Base-by-base conservation (phyloP, 2,329 filamentous ascomycete genomes). In the Lasiodiplodia sp. region DNA sequence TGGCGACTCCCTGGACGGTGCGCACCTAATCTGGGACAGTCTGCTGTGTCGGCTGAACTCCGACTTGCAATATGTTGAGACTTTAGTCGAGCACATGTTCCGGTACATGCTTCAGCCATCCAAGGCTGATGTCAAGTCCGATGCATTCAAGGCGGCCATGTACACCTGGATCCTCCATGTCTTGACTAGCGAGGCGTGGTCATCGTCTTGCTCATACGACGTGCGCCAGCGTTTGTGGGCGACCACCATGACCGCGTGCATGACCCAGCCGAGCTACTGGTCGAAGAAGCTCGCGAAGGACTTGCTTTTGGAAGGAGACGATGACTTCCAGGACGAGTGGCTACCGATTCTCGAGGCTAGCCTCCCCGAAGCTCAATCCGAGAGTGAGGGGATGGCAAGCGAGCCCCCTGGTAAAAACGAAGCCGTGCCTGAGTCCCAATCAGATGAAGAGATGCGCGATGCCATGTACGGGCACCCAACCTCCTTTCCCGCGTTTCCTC, bases 121-220 rank as follows among this genome's bases (percentile, higher is more conserved):
- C 72, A 76, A 31, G 12, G 65, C 55, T 37, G 65, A 67, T 56
- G 53, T 53, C 53, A 58, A 67, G 52, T 58, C 40, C 4, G 65
- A 67, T 56, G 53, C 65, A 25, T 47, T 58, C 65, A 67, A 67
- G 65, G 65, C 65, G 10, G 65, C 65, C 28, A 67, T 67, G 38
- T 83, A 79, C 70, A 75, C 81, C 40, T 88, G 86, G 86, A 72
- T 86, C 31, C 71, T 81, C 10, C 84, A 87, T 72, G 77, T 87
- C 11, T 71, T 86, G 31, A 75, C 75, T 5, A 79, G 79, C 12
- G 63, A 75, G 3, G 72, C 75, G 2, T 85, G 82, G 82, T 49
- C 65, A 23, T 51, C 52, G 38, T 55, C 40, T 38, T n/a, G 72
- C 72, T 12, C 71, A 71, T 37, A 70, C 75, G 40, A 73, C 25